A percentile compares a stretch with the other conserved stretches of the same genome.
These are phyloP conservation scores for Chaetothyriales sp. DNA, from an alignment of 2,329 filamentous ascomycete genomes.

Conservation along the genomic window DNA sequence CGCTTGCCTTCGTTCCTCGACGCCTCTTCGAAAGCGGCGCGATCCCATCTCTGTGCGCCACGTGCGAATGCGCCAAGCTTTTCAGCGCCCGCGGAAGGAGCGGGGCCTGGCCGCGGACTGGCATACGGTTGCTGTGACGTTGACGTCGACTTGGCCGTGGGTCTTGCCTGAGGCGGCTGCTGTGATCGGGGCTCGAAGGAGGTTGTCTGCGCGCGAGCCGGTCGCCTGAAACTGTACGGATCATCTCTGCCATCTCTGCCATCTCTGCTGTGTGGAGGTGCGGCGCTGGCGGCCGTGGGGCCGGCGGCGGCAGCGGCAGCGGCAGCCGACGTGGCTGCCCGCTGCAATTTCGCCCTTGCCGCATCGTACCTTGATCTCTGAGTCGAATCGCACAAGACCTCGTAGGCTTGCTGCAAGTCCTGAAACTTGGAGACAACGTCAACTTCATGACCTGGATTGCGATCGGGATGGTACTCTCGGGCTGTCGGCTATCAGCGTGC, in stretches of 20 bases:
- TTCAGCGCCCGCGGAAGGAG: slow-evolving; percentile 12
- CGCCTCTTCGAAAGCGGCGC: slow-evolving; percentile 12
- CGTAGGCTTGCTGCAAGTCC: slow-evolving; percentile 72
- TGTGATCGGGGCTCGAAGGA: slow-evolving; percentile 1
- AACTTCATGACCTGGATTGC: slow-evolving; percentile 68
- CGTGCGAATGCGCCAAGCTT: slow-evolving; percentile 17
- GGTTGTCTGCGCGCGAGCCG: slow-evolving; percentile 3
- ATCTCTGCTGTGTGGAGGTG: not conserved
- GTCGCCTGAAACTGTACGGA: slow-evolving; percentile 10
- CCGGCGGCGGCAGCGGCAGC: not conserved
- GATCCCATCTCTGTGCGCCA: slow-evolving; percentile 15
- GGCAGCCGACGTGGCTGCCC: slow-evolving; percentile 2
- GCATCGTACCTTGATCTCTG: slow-evolving; percentile 48
- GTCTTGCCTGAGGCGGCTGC: slow-evolving; percentile 12
- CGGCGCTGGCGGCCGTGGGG: not conserved
- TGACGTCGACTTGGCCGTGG: slow-evolving; percentile 5
- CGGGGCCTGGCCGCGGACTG: slow-evolving; percentile 6
- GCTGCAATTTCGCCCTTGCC: slow-evolving; percentile 31
- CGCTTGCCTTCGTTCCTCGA: slow-evolving; percentile 14
- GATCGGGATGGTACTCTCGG: slow-evolving; percentile 75
- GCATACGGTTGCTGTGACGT: slow-evolving; percentile 4
- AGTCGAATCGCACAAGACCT: slow-evolving; percentile 53
- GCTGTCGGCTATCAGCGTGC: slow-evolving; percentile 36
- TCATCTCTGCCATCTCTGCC: slow-evolving; percentile 7
- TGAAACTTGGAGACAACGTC: slow-evolving; percentile 75